A percentile compares a stretch with the other conserved stretches of the same genome.
These are phyloP conservation scores for Colletotrichum noveboracense DNA, from an alignment of 2,329 filamentous ascomycete genomes.

Conservation along the genomic window DNA sequence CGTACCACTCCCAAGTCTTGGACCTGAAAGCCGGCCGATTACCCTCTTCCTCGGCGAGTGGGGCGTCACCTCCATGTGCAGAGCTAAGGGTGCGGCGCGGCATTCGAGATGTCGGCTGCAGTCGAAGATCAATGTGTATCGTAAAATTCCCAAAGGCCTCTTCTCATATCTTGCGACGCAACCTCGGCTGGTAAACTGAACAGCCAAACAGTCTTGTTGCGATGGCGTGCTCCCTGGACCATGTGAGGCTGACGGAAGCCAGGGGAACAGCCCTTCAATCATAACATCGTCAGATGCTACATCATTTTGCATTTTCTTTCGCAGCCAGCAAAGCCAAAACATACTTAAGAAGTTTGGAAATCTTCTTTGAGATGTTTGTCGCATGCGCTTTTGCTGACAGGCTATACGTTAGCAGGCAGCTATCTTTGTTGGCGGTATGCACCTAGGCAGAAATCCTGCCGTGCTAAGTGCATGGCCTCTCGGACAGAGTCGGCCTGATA, in stretches of 20 bases:
- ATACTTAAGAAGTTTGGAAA: not conserved
- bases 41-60: not conserved
- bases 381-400: not conserved
- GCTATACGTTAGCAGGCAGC: not conserved
- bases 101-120: not conserved
- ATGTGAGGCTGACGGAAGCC: not conserved
- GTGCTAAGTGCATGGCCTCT: not conserved
- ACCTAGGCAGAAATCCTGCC: not conserved
- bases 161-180: not conserved
- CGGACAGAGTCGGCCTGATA: not conserved
- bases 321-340: not conserved
- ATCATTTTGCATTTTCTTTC: not conserved
- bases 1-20: not conserved
- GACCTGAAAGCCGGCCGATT: not conserved
- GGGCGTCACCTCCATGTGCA: not conserved
- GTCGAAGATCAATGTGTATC: not conserved
- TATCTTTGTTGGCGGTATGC: not conserved
- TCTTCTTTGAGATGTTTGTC: not conserved
- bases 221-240: not conserved
- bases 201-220: not conserved
- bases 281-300: not conserved
- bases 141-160: not conserved
- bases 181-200: not conserved
- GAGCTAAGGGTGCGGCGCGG: not conserved
- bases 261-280: not conserved